Percentiles rank a stretch among this genome's conserved stretches.
These are phyloP conservation scores for Nannizziopsis barbatae DNA, from an alignment of 2,329 filamentous ascomycete species.

Conservation along the genomic window DNA sequence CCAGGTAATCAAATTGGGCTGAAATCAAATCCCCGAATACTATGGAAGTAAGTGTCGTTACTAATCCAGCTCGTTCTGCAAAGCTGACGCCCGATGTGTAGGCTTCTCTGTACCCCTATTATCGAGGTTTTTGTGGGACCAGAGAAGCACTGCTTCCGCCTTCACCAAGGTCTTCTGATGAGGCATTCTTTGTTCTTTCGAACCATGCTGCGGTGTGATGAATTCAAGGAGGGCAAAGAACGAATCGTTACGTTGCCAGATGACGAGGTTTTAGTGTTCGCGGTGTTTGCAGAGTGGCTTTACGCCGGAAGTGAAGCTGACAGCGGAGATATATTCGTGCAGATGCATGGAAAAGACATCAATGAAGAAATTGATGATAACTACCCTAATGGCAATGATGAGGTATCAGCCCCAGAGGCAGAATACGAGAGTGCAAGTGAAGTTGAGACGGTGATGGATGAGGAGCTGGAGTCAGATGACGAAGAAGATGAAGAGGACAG, in stretches of 20 bases:
- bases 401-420: background rate
- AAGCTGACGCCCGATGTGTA: background rate
- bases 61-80: too few species aligned
- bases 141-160: background rate
- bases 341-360: background rate
- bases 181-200: constrained; percentile 8
- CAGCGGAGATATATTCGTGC: background rate
- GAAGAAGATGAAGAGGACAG: background rate
- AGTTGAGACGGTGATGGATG: background rate
- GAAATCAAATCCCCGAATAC: too few species aligned
- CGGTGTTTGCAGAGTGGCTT: constrained; percentile 10
- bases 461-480: background rate
- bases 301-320: constrained; percentile 5
- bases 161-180: constrained; percentile 4
- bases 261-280: constrained; percentile 5
- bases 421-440: background rate
- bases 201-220: background rate
- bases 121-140: background rate
- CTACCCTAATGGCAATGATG: too few species aligned
- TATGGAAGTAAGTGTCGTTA: too few species aligned
- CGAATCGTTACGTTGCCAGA: constrained; percentile 6
- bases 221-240: constrained; percentile 3
- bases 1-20: too few species aligned
- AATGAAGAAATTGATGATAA: background rate
- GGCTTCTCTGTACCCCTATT: constrained; percentile 1